Conservation (phyloP, 2,329 filamentous ascomycete genomes). For the Phoma sp. region DNA sequence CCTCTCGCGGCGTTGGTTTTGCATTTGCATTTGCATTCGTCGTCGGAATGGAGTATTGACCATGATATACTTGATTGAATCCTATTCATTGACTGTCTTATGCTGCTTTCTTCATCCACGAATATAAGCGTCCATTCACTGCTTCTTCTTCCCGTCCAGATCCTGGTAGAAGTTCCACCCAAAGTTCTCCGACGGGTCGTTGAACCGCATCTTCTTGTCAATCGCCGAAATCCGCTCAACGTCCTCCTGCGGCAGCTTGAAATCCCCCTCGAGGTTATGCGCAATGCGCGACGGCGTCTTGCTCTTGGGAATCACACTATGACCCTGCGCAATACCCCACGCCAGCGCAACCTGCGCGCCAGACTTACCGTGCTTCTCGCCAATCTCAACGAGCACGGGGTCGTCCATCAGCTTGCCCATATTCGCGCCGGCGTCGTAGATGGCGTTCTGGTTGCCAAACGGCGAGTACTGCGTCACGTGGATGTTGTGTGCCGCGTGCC, state of each 20-base stretch:
- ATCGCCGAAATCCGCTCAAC: slow-evolving; percentile 65
- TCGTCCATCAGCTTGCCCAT: slow-evolving; percentile 53
- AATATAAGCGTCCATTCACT: no score
- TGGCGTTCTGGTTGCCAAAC: slow-evolving; percentile 44
- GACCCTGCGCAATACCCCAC: slow-evolving; percentile 76
- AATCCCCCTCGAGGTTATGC: slow-evolving; percentile 63
- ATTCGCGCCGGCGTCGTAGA: slow-evolving; percentile 39
- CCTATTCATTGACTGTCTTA: no score
- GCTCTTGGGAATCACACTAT: slow-evolving; percentile 44
- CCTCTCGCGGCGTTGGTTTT: neutral
- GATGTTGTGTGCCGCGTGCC: slow-evolving; percentile 39
- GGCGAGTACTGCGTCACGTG: slow-evolving; percentile 45
- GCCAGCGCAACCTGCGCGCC: slow-evolving; percentile 84
- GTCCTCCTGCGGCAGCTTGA: slow-evolving; percentile 74
- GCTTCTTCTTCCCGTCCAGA: slow-evolving; percentile 57
- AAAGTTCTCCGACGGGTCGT: slow-evolving; percentile 63
- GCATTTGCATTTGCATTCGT: no score
- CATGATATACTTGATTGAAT: no score
- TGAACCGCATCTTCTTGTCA: slow-evolving; percentile 68
- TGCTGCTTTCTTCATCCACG: no score
- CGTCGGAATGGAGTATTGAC: no score
- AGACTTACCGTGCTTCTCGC: slow-evolving; percentile 68
- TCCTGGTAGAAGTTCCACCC: slow-evolving; percentile 65
- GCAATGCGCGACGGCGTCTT: slow-evolving; percentile 42
- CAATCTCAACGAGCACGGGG: slow-evolving; percentile 70